Evolutionary conservation across 805 yeast genomes (phyloP).

Genomic region (Wickerhamomyces rabaulensis): DNA sequence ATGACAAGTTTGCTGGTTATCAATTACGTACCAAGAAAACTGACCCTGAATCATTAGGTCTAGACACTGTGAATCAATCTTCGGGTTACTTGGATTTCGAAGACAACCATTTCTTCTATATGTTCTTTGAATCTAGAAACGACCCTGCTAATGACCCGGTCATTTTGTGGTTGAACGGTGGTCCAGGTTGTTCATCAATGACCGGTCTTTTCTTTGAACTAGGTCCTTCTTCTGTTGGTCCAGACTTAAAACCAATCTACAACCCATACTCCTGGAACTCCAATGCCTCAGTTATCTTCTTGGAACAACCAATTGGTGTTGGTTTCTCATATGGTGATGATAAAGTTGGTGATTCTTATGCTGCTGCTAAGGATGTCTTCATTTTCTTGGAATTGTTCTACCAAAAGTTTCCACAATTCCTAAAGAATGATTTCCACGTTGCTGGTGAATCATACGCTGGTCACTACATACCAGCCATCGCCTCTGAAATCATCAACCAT

Average conservation of each 20-base stretch:
- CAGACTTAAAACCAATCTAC: constrained; percentile 58
- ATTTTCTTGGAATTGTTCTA: constrained; percentile 81
- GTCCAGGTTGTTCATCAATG: constrained; percentile 92
- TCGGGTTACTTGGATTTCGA: constrained; percentile 79
- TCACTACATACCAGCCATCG: constrained; percentile 72
- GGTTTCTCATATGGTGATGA: constrained; percentile 78
- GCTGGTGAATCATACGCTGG: constrained; percentile 87
- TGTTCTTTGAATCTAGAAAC: constrained; percentile 84
- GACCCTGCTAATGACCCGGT: constrained; percentile 85
- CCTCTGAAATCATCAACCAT: constrained; percentile 42
- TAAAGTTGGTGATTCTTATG: constrained; percentile 62
- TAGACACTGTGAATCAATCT: constrained; percentile 75
- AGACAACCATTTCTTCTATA: constrained; percentile 82
- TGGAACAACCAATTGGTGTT: constrained; percentile 92
- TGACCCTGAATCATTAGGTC: constrained; percentile 50
- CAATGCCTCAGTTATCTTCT: constrained; percentile 83
- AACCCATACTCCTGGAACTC: constrained; percentile 90
- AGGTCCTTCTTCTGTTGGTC: constrained; percentile 77
- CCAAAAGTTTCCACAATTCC: constrained; percentile 73
- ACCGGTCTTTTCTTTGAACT: constrained; percentile 88
- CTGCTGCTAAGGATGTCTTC: constrained; percentile 85
- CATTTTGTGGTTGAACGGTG: constrained; percentile 87
- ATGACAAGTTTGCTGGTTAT: constrained; percentile 10
- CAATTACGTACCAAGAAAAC: constrained; percentile 14
- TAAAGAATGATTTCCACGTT: constrained; percentile 58